Evolutionary conservation across 2,329 filamentous ascomycete genomes (phyloP), one percentile per base, ranked within the genome.

Genomic region (Hypoxylon sp.): DNA sequence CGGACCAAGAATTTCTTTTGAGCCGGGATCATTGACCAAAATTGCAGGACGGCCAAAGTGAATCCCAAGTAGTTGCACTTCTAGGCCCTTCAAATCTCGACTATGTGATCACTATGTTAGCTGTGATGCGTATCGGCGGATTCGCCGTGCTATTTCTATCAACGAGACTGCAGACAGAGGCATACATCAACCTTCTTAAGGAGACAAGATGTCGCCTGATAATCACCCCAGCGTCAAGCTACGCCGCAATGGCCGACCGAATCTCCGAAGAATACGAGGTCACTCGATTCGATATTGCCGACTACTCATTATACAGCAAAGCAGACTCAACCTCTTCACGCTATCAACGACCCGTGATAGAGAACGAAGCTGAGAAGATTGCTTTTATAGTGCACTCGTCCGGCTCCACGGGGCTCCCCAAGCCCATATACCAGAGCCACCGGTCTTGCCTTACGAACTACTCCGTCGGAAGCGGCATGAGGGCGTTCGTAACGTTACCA

Each of bases 341-440:
- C 11, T 72, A 71, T 44, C 20, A 59, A 30, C 61, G 70, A 14
- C 44, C 44, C 8, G 60, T 46, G 1, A 56, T 65, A 30, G 61
- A 68, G 22, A 38, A 67, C 40, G 70, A 72, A 48, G 56, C 45
- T 2, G 64, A 67, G 26, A 65, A 67, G 14, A 57, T 70, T 7
- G 69, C 69, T 3, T 60, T 71, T 20, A 72, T 79, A 18, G 71
- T 79, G 12, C 78, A 79, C 69, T 78, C 77, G 0, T 78, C 76
- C 6, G 85, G 85, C 2, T 84, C 81, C 0, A 87, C 86, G 1
- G 84, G 85, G 0, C 78, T 87, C 9, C 84, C 85, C 0, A 87
- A 87, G 61, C 84, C 84, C 0, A 86, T 88, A 55, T 83, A 80
- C 66, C 80, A 84, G 40, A 84, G 81, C 3, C 84, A 87, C 53